phyloP scores from a whole-genome alignment of 257 asterid genomes.

The Eustoma russellianum region DNA sequence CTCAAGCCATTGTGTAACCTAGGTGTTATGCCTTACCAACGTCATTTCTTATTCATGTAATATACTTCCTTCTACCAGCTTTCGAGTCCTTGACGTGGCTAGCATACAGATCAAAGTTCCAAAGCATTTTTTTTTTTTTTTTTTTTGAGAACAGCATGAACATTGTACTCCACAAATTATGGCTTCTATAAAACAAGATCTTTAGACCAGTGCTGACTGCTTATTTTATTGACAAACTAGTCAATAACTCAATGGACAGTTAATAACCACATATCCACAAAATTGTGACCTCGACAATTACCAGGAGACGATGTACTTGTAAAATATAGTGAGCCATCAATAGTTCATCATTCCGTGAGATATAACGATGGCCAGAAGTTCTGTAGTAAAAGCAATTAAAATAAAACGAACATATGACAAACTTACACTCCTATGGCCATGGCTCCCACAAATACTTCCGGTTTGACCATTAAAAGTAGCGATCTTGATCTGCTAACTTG shows the following conservation, averaged over 20 bases:
- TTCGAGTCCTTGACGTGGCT: too few species aligned
- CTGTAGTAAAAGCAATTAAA: neutral
- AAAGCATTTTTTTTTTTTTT: too few species aligned
- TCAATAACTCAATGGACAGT: too few species aligned
- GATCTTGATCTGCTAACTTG: constrained; percentile 93
- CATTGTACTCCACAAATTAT: too few species aligned
- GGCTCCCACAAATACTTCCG: constrained; percentile 65
- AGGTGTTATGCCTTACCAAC: too few species aligned
- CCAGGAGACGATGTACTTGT: neutral
- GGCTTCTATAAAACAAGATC: too few species aligned
- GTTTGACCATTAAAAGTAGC: constrained; percentile 79
- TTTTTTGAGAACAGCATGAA: too few species aligned
- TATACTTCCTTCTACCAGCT: too few species aligned
- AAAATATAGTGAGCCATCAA: neutral
- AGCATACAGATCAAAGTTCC: too few species aligned
- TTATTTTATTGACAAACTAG: too few species aligned
- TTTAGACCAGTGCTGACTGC: too few species aligned
- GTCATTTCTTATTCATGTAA: too few species aligned
- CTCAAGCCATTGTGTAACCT: neutral
- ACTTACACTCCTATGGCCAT: constrained; percentile 78
- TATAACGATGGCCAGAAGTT: neutral
- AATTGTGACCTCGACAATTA: neutral
- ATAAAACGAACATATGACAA: constrained; percentile 2
- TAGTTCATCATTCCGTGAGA: neutral
- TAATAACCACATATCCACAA: neutral